Base-by-base conservation (phyloP, 2,329 filamentous ascomycete genomes). In the Alternaria sp. region DNA sequence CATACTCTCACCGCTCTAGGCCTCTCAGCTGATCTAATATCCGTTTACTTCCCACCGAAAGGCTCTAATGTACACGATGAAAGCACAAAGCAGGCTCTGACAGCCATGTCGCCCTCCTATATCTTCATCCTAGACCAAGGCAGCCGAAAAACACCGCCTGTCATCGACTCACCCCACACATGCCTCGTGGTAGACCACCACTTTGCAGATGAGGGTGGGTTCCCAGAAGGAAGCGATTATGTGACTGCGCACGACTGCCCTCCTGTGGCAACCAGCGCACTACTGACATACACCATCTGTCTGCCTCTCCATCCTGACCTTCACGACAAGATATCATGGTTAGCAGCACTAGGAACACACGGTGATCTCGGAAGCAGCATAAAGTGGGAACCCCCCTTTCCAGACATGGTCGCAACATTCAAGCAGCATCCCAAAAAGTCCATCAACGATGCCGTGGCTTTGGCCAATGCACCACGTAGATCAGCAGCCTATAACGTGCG, bases 91-190 rank as follows among this genome's bases (percentile, higher is more conserved):
- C 68, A 74, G 10, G 79, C 81, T 1, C 89, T 91, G 81, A 74
- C 82, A 1, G 74, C 79, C 0, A 80, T 83, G 30, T 70, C 83
- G 2, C 87, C 89, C 2, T 79, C 79, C 0, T 90, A 85, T 69
- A 83, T 91, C 57, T 88, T 91, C 72, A 83, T 91, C 1, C 81
- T 91, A 5, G 89, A 91, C 67, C 89, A 91, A 74, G 89, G 89
- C 13, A 89, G 88, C 44, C 82, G 86, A 15, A 81, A 81, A 46
- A 85, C 83, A 1, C 83, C 84, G 5, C 84, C 87, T 1, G 76
- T 91, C 11, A 82, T 89, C 21, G 82, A 86, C 36, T 67, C 70
- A 1, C 74, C 81, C 1, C 83, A 86, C 52, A 84, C 81, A 54
- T 84, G 83, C 2, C 77, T 91, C 4, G 79, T 92, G 12, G 88